A percentile compares a stretch with the other conserved stretches of the same genome.
Conservation (phyloP, 1,284 basidiomycete species). For the Boletus sp. region DNA sequence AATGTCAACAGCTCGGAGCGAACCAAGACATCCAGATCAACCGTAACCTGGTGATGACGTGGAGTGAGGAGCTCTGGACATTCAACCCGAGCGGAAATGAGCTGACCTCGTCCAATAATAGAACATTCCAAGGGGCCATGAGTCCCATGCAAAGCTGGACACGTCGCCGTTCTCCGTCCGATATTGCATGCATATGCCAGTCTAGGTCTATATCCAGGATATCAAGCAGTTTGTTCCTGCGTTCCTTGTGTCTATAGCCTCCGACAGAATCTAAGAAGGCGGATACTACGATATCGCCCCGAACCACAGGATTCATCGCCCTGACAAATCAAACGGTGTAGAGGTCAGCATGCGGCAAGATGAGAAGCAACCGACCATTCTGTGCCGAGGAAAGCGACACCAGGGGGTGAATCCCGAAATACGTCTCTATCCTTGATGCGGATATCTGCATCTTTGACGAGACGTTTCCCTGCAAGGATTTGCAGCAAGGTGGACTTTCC, state of each 20-base stretch:
- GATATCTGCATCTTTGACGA: constrained; percentile 70
- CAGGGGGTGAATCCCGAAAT: constrained; percentile 70
- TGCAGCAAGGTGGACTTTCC: constrained; percentile 96
- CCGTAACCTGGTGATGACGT: constrained; percentile 70
- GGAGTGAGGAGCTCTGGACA: constrained; percentile 7
- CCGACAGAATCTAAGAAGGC: constrained; percentile 94
- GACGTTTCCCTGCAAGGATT: constrained; percentile 90
- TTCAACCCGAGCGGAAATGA: constrained; percentile 2
- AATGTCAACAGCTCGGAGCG: constrained; percentile 89
- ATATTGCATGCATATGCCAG: constrained; percentile 92
- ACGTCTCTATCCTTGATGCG: constrained; percentile 81
- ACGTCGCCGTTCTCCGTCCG: constrained; percentile 91
- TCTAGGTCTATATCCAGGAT: constrained; percentile 94
- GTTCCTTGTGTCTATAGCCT: constrained; percentile 89
- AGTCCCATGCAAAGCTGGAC: constrained; percentile 98
- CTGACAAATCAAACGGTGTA: constrained; percentile 37
- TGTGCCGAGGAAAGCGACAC: constrained; percentile 89
- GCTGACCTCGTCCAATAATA: constrained; percentile 88
- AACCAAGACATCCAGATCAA: constrained; percentile 98
- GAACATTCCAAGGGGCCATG: constrained; percentile 93
- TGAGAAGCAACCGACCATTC: constrained; percentile 63
- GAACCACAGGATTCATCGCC: constrained; percentile 97
- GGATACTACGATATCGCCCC: constrained; percentile 86
- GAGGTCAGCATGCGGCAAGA: background rate
- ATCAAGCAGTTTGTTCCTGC: constrained; percentile 83